phyloP scores from a whole-genome alignment of 768 basidiomycete species.

The Agrocybe pediades region DNA sequence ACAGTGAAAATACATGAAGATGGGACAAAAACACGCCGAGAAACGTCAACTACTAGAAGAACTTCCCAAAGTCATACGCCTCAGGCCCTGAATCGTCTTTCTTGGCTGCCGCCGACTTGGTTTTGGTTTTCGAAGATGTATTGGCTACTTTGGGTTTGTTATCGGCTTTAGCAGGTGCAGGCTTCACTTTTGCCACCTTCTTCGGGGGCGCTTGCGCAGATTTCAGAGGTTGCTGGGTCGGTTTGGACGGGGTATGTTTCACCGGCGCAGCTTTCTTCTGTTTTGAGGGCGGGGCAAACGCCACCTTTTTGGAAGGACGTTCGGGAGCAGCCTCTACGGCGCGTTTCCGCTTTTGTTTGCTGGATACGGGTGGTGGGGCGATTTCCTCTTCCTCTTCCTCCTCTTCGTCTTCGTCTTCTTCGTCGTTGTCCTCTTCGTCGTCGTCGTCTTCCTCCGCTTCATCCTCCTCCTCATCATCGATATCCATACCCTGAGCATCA shows the following conservation, averaged over 20 bases:
- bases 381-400: slow-evolving; percentile 43
- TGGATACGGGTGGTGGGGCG: slow-evolving; percentile 29
- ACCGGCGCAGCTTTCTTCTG: slow-evolving; percentile 15
- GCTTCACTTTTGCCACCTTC: slow-evolving; percentile 2
- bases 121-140: slow-evolving; percentile 15
- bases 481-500: slow-evolving; percentile 35
- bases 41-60: slow-evolving; percentile 38
- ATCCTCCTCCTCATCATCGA: slow-evolving; percentile 39
- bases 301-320: slow-evolving; percentile 53
- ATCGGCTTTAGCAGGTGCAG: slow-evolving; percentile 1
- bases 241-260: slow-evolving; percentile 9
- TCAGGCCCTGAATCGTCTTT: slow-evolving; percentile 21
- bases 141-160: background rate
- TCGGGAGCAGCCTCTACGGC: slow-evolving; percentile 24
- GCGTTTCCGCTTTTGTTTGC: slow-evolving; percentile 51
- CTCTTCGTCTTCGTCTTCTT: slow-evolving; percentile 32
- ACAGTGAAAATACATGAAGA: background rate
- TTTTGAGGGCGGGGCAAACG: slow-evolving; percentile 36
- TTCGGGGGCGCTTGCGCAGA: slow-evolving; percentile 19
- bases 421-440: slow-evolving; percentile 31
- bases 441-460: slow-evolving; percentile 39
- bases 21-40: background rate
- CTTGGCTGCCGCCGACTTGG: background rate
- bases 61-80: slow-evolving; percentile 62
- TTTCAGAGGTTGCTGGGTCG: slow-evolving; percentile 21